Base-by-base conservation (phyloP, 1,139 yeast genomes). In the Sugiyamaella sp. region DNA sequence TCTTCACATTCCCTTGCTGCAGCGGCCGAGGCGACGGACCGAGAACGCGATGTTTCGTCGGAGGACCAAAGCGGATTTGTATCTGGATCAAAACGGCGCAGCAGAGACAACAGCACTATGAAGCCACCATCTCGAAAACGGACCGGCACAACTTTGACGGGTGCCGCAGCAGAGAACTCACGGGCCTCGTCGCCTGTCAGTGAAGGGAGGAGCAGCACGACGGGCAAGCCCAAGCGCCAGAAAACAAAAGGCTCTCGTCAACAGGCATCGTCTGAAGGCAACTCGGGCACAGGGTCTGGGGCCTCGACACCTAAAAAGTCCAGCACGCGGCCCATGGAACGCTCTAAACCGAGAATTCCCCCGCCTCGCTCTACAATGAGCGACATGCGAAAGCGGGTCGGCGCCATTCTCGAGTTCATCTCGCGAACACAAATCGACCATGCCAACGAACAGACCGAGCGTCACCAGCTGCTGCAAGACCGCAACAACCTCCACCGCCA, bases 351-450 rank as follows among this genome's bases (percentile, higher is more conserved):
- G 12, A 79, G 96, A 51, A 76, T 82, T 53, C 97, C 96, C 5
- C 85, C 85, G 56, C 82, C 85, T 10, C 80, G 88, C 53, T 80
- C 89, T 1, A 79, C 90, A 1, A 72, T 90, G 56, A 80, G 80
- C 60, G 99, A 91, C 67, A 83, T 91, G 84, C 81, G 91, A 53
- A 85, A 89, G 65, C 78, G 99, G 54, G 88, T 90, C 0, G 87
- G 91, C 3, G 95, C 97, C 2, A 90, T 93, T 17, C 74, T 91
- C 63, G 98, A 93, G 71, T 93, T 91, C 78, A 78, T 91, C 27
- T 89, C 89, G 6, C 77, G 96, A 47, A 86, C 95, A 1, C 96
- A 89, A 67, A 70, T 83, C 55, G 97, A 93, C 65, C 73, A 90
- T 57, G 85, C 84, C 43, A 81, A 80, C 50, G 97, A 90, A 64